Evolutionary conservation across 2,329 filamentous ascomycete genomes (phyloP).

Genomic region (Xylariaceae sp.): DNA sequence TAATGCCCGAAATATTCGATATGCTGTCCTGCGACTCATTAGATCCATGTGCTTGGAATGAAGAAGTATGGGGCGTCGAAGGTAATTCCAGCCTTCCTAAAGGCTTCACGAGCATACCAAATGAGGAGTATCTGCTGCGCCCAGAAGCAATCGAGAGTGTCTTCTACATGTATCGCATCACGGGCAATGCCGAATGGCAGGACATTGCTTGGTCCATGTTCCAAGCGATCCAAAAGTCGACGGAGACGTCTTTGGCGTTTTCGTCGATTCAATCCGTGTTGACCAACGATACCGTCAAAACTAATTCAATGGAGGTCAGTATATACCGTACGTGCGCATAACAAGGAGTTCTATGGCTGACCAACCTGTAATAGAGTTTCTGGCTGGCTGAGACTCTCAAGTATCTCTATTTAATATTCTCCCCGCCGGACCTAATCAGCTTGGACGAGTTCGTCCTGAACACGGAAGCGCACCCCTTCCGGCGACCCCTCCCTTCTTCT

Average conservation of each 20-base stretch:
- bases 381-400: conserved; percentile 65
- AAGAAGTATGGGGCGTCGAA: conserved; percentile 25
- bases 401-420: conserved; percentile 31
- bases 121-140: conserved; percentile 47
- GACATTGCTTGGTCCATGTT: conserved; percentile 54
- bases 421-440: conserved; percentile 50
- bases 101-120: conserved; percentile 59
- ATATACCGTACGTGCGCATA: not conserved
- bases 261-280: conserved; percentile 50
- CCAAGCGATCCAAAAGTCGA: conserved; percentile 41
- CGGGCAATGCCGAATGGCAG: conserved; percentile 43
- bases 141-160: conserved; percentile 52
- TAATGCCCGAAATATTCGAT: conserved; percentile 56
- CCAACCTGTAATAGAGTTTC: conserved; percentile 53
- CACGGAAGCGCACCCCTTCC: conserved; percentile 37
- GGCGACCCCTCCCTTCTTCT: conserved; percentile 14
- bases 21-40: conserved; percentile 40
- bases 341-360: conserved; percentile 35
- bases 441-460: conserved; percentile 57
- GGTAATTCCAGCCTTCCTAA: conserved; percentile 34
- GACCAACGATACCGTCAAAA: conserved; percentile 37
- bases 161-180: conserved; percentile 52
- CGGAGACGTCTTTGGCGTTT: conserved; percentile 45
- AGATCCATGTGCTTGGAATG: conserved; percentile 41
- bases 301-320: conserved; percentile 27